Base-by-base conservation (phyloP, 2,329 filamentous ascomycete species). In the Arthroderma sp. region DNA sequence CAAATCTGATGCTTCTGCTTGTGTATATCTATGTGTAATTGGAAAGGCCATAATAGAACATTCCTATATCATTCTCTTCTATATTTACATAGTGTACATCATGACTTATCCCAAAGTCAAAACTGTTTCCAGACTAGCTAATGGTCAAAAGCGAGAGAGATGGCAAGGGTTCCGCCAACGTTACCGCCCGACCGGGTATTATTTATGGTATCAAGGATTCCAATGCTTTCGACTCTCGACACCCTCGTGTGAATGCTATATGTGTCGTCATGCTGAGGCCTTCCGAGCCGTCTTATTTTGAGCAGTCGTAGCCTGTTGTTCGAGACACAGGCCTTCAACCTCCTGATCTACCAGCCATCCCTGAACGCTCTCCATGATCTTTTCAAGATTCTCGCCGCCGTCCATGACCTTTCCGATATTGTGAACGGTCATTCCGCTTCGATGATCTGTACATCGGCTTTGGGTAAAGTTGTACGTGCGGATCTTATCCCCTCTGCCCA, bases 401-500 rank as follows among this genome's bases (percentile, higher is more conserved):
- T 79, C 81, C 56, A 95, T 77, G n/a, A 95, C 85, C 66, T 86
- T 81, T 54, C 88, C 84, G 60, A 96, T 73, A 67, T 91, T 88
- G 68, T 91, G 84, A 13, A 90, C 79, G 57, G 91, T 91, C 39
- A 87, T 70, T 0, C 87, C 88, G 65, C 86, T 88, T 41, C 91
- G 79, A 72, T 96, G 91, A 67, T 96, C 91, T 1, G 91, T 95
- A 63, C 93, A 91, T 44, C 91, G 79, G 71, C 90, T 84, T 70
- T 88, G 83, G 2, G 77, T 76, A 70, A 77, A 87, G 70, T 96
- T 95, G 71, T 96, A 96, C 0, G 91, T 96, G 60, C 91, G 79
- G 59, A 98, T 86, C 76, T 98, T 98, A 74, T 97, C 90, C 51
- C 88, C 88, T 43, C 93, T 81, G 4, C 91, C 93, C 74, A 93